Conservation (phyloP, 495 filamentous ascomycete species). For the Trichoderma erinaceum region DNA sequence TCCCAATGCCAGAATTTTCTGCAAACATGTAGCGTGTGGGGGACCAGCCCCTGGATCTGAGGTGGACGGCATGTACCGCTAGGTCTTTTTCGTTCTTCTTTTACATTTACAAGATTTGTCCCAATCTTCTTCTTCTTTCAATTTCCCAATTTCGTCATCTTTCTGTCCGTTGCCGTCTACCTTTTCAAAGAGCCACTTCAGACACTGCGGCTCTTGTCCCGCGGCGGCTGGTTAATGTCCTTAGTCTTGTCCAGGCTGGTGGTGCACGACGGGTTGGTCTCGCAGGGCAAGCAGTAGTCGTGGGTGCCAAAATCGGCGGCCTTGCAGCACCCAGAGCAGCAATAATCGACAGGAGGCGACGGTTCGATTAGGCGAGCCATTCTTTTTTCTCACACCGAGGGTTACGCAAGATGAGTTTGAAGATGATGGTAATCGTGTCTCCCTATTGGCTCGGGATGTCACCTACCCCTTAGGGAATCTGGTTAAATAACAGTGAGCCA, state of each 20-base stretch:
- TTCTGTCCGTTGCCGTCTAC: not conserved
- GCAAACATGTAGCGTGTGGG: not conserved
- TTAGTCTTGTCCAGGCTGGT: conserved; percentile 9
- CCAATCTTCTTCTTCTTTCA: not conserved
- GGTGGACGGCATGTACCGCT: too few relatives aligned
- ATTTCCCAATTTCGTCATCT: not conserved
- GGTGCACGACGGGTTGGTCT: conserved; percentile 11
- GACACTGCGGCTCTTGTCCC: not conserved
- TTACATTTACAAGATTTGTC: not conserved
- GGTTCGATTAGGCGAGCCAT: conserved; percentile 1
- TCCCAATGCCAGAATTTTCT: not conserved
- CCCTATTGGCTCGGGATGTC: not conserved
- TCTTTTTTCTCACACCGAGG: not conserved
- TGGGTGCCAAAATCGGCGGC: conserved; percentile 14
- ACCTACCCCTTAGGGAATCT: conserved; percentile 6
- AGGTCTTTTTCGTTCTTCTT: not conserved
- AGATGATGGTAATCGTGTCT: not conserved
- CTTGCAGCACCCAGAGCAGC: conserved; percentile 9
- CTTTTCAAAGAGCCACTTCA: not conserved
- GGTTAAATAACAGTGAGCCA: not conserved
- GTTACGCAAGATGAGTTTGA: not conserved
- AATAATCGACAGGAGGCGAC: conserved; percentile 9
- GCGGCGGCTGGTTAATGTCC: not conserved
- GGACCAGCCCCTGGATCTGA: too few relatives aligned
- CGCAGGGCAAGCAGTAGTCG: conserved; percentile 12